Conservation (phyloP, 345 rosid genomes). For the Lepidium aucheri region DNA sequence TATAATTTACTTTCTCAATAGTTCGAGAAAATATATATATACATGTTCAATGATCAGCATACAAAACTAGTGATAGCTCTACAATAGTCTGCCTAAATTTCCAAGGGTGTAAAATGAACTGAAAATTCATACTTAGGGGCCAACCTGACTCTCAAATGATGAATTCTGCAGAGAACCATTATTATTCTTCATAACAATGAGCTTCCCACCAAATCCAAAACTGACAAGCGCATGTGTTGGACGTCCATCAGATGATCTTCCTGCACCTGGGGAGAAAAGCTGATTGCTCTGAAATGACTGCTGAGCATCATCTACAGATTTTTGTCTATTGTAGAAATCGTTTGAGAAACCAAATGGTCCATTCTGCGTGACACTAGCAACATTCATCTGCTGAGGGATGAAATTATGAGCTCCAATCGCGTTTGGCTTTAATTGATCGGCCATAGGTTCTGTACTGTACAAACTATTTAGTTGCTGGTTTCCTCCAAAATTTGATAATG, state of each 20-base stretch:
- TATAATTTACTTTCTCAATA: background rate
- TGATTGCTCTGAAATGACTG: slow-evolving; percentile 50
- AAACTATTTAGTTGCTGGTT: slow-evolving; percentile 39
- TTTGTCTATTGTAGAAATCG: slow-evolving; percentile 46
- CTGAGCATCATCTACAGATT: slow-evolving; percentile 29
- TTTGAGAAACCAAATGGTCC: slow-evolving; percentile 41
- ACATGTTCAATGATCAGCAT: background rate
- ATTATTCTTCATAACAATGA: slow-evolving; percentile 64
- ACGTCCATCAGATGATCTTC: slow-evolving; percentile 90
- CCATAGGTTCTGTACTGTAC: slow-evolving; percentile 36
- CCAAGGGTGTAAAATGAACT: background rate
- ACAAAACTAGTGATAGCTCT: background rate
- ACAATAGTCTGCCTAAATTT: background rate
- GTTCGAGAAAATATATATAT: background rate
- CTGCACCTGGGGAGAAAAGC: slow-evolving; percentile 43
- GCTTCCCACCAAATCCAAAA: slow-evolving; percentile 97
- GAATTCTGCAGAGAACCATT: slow-evolving; percentile 35
- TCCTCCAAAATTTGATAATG: slow-evolving; percentile 35
- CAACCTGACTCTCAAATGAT: slow-evolving; percentile 74
- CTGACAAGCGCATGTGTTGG: slow-evolving; percentile 86
- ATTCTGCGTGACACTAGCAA: slow-evolving; percentile 40
- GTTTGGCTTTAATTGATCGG: slow-evolving; percentile 39
- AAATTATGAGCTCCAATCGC: slow-evolving; percentile 33
- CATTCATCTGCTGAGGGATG: slow-evolving; percentile 43
- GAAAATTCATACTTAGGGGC: slow-evolving; percentile 10